Percentiles rank a stretch among this genome's conserved stretches.
Conservation (phyloP, 148 eudicot genomes). For the Oxyria digyna region DNA sequence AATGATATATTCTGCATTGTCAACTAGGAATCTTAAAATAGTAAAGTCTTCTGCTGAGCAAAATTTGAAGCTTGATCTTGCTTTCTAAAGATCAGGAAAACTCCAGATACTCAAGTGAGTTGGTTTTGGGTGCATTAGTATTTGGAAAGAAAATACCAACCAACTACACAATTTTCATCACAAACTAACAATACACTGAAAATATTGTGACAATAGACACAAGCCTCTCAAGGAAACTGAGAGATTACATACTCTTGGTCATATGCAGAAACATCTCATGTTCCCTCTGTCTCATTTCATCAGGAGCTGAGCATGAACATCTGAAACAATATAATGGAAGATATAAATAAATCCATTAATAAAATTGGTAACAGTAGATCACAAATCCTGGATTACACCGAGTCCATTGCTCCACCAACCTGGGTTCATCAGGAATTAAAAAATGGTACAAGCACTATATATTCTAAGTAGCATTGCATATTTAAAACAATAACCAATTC, state of each 20-base stretch:
- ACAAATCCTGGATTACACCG: conserved; percentile 30
- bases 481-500: not conserved
- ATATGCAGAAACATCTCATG: conserved; percentile 32
- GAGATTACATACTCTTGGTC: conserved; percentile 34
- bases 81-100: too few species aligned
- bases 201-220: not conserved
- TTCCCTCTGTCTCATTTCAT: conserved; percentile 42
- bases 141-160: too few species aligned
- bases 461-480: too few species aligned
- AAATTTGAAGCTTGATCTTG: conserved; percentile 4
- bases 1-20: too few species aligned
- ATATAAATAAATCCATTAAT: not conserved
- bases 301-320: conserved; percentile 55
- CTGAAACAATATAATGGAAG: conserved; percentile 20
- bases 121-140: too few species aligned
- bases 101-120: too few species aligned
- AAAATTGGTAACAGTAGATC: not conserved
- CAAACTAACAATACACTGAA: not conserved
- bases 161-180: too few species aligned
- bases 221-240: not conserved
- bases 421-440: too few species aligned
- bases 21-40: too few species aligned
- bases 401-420: conserved; percentile 64
- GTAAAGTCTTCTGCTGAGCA: too few species aligned
- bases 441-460: conserved; percentile 7